Base-by-base conservation (phyloP, 768 basidiomycete genomes). In the Lepiota brunneoincarnata region DNA sequence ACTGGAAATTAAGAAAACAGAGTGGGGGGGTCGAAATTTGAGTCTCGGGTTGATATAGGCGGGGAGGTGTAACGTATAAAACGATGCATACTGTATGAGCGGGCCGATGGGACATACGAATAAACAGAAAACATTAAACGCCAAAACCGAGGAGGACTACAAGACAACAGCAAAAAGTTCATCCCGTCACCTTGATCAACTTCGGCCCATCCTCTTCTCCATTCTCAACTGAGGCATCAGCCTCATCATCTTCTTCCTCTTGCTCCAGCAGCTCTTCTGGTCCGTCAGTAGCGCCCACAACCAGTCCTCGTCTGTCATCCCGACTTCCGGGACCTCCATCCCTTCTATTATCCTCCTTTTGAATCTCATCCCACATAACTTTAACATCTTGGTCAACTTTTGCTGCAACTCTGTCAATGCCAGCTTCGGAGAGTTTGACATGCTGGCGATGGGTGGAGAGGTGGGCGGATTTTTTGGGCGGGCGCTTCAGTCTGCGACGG, bases 371-470 rank as follows among this genome's bases (percentile, higher is more conserved):
- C 11, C 87, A 82, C 85, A 92, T 84, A 40, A 81, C 80, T 61
- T 87, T 87, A 52, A 93, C 90, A 53, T 91, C 89, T 48, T 86
- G 80, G 60, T 95, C 93, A 50, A 94, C 92, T 66, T 86, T 93
- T 43, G 83, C 76, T 3, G 87, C 91, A 23, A 91, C 87, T 61
- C 92, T 82, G 68, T 98, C 94, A 70, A 96, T 90, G 39, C 84
- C 89, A 15, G 89, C 87, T 64, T 93, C 87, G 0, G 93, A 91
- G 54, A 98, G 87, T 15, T 90, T 85, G 38, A 94, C 88, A 44
- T 90, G 89, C 1, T 79, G 79, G 56, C 91, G 89, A 59, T 93
- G 86, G 28, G 86, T 87, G 23, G 90, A 81, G 28, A 92, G 83
- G 67, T 92, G 89, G 0, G 91, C 90, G 3, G 83, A 80, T 44